phyloP scores from a whole-genome alignment of 768 basidiomycete species.

The Rhizopogon vesiculosus region DNA sequence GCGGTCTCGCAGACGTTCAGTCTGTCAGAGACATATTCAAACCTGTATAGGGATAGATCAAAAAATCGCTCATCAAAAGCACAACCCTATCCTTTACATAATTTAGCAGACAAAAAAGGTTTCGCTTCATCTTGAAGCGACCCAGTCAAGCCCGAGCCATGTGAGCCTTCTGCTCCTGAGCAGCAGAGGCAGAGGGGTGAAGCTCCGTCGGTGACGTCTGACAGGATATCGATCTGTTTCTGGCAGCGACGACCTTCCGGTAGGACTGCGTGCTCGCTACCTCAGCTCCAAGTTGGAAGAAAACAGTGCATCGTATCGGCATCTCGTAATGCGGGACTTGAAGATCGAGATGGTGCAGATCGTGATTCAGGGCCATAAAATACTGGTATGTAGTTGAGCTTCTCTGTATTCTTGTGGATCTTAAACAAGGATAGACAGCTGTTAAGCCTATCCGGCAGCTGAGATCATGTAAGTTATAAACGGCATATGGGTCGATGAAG shows the following conservation, averaged over 20 bases:
- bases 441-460: constrained; percentile 59
- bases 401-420: constrained; percentile 36
- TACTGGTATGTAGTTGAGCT: constrained; percentile 39
- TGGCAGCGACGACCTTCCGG: constrained; percentile 1
- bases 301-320: constrained; percentile 89
- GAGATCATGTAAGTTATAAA: constrained; percentile 56
- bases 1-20: too few relatives aligned
- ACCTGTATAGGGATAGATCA: too few relatives aligned
- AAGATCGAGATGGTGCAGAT: constrained; percentile 72
- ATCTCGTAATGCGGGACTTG: constrained; percentile 87
- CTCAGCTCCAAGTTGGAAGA: constrained; percentile 79
- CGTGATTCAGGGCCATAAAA: constrained; percentile 82
- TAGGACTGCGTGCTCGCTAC: constrained; percentile 60
- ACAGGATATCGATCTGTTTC: not conserved
- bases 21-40: too few relatives aligned
- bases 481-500: not conserved
- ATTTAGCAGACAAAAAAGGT: too few relatives aligned
- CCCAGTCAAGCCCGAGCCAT: too few relatives aligned
- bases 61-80: too few relatives aligned
- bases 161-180: too few relatives aligned
- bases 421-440: constrained; percentile 56
- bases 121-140: too few relatives aligned
- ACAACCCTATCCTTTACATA: too few relatives aligned
- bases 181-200: too few relatives aligned
- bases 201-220: constrained; percentile 14